A percentile compares a stretch with the other conserved stretches of the same genome.
phyloP scores from a whole-genome alignment of 345 rosid species.

The Citrus trifoliata region DNA sequence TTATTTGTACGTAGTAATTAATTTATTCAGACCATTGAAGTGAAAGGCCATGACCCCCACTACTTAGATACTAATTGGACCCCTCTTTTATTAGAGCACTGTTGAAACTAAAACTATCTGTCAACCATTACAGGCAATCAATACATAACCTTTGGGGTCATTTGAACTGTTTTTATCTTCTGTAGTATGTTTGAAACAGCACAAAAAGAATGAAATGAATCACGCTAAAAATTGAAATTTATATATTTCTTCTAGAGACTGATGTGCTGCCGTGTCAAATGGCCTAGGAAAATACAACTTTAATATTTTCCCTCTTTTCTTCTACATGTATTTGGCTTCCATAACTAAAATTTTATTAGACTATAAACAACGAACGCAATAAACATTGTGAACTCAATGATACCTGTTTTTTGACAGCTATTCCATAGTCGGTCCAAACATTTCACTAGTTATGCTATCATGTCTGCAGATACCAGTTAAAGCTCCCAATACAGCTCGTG shows the following conservation, averaged over 20 bases:
- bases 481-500: constrained; percentile 38
- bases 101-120: neutral
- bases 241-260: neutral
- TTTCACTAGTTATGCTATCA: neutral
- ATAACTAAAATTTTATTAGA: neutral
- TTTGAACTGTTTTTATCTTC: neutral
- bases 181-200: neutral
- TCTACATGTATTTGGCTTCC: neutral
- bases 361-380: neutral
- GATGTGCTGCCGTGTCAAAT: neutral
- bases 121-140: neutral
- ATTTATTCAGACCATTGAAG: too few species aligned
- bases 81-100: neutral
- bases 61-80: neutral
- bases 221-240: neutral
- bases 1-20: too few species aligned
- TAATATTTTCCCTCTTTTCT: neutral
- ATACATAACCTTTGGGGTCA: neutral
- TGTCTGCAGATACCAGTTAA: constrained; percentile 26
- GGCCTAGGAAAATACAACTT: neutral
- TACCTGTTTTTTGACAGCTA: neutral
- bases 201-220: neutral
- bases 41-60: neutral
- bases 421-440: neutral
- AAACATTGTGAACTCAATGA: neutral